Evolutionary conservation across 2,329 filamentous ascomycete genomes (phyloP), one percentile per base, ranked within the genome.

Genomic region (Phialocephala sp.): DNA sequence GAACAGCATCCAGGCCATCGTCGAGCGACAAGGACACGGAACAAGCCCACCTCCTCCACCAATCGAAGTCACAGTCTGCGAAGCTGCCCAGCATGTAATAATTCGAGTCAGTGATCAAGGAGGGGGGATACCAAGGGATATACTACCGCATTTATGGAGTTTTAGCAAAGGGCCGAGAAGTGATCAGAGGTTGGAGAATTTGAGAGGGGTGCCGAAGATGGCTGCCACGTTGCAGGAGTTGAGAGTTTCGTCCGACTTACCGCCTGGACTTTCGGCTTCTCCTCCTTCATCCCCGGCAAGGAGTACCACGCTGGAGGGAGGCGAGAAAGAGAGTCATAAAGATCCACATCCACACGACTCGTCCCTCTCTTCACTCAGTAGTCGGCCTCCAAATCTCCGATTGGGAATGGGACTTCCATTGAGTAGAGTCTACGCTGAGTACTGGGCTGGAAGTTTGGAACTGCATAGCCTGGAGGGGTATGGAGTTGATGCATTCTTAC

Each of bases 21-120:
- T 97, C 66, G 94, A 97, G 75, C 86, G 87, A 70, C 87, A 89
- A 65, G 81, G 83, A 60, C 81, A 45, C 39, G 59, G 22, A 8
- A 63, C 62, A n/a, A 54, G 45, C 81, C 47, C 78, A 18, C 90
- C 92, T 1, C 92, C 92, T 0, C 93, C 94, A 1, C 93, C 94
- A 1, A 95, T 99, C 71, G 92, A 97, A 74, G 92, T 99, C 24
- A 90, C 97, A 63, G 91, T 99, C 69, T 98, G 94, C 79, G 94
- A 98, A 80, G 92, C 94, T 2, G 88, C 91, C 39, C 93, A 98
- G 77, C 93, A 98, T 80, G 93, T 98, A 74, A 97, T 97, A 69
- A 94, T 99, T 78, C 89, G 95, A 50, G 92, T 99, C 52, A 98
- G 94, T 0, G 96, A 99, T 76, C 93, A 93, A 76, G 95, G 94